Evolutionary conservation across 2,329 filamentous ascomycete genomes (phyloP).

Genomic region (Fusarium ramigenum): DNA sequence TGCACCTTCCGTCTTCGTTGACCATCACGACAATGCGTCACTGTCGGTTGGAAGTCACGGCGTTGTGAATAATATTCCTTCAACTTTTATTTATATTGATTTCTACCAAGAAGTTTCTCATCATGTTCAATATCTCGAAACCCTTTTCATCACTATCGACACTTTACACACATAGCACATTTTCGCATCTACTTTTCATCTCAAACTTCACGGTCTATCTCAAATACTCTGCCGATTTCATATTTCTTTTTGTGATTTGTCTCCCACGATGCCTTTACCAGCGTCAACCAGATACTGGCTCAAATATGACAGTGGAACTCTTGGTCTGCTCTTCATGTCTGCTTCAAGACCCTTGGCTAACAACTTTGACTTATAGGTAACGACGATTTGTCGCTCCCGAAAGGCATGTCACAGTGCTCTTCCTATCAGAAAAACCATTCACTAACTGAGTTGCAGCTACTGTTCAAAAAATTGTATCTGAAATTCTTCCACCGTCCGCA

Average conservation of each 20-base stretch:
- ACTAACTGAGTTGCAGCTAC: slow-evolving; percentile 61
- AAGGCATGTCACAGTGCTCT: slow-evolving; percentile 58
- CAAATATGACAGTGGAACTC: slow-evolving; percentile 31
- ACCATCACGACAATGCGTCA: slow-evolving; percentile 25
- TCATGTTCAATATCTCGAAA: background rate
- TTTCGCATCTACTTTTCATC: slow-evolving; percentile 19
- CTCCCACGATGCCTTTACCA: slow-evolving; percentile 23
- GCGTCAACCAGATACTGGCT: slow-evolving; percentile 45
- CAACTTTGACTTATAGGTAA: slow-evolving; percentile 57
- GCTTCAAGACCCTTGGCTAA: slow-evolving; percentile 43
- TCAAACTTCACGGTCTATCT: background rate
- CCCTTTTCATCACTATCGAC: slow-evolving; percentile 4
- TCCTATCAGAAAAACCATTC: background rate
- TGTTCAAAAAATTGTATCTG: slow-evolving; percentile 88
- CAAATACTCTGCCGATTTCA: background rate
- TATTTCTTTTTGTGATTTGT: background rate
- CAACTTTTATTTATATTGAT: slow-evolving; percentile 2
- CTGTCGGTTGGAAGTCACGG: background rate
- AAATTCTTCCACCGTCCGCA: slow-evolving; percentile 81
- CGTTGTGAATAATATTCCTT: background rate
- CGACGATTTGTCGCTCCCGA: slow-evolving; percentile 71
- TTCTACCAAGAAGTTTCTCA: background rate
- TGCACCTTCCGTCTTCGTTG: background rate
- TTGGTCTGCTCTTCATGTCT: slow-evolving; percentile 25
- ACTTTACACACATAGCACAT: background rate